Base-by-base conservation (phyloP, 352 stramenopile species). In the Pythium biforme region DNA sequence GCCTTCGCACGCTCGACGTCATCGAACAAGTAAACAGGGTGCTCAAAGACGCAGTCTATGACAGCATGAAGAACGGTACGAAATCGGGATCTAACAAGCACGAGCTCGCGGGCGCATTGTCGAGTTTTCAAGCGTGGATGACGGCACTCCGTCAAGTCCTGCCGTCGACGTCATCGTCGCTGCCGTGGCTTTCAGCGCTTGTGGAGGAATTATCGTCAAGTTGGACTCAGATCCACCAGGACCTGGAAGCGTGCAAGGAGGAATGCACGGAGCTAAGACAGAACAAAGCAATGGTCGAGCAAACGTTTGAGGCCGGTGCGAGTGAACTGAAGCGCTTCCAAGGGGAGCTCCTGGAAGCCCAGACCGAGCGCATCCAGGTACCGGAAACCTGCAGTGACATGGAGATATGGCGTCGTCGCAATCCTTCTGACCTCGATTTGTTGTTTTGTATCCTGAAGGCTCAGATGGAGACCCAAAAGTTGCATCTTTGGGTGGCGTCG, bases 201-300 rank as follows among this genome's bases (percentile, higher is more conserved):
- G 15, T 60, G 26, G 29, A 59, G 14, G 26, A 66, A 10, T 11
- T 54, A 14, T 4, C 29, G n/a, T 15, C 17, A 2, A 39, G 50
- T 31, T 54, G 9, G 19, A 46, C 39, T 3, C 23, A 23, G 1
- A 12, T 43, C 1, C 40, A 27, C 14, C 15, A 2, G 7, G 47
- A 29, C 10, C 45, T 64, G 17, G 55, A 23, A 59, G 50, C 49
- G 62, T 33, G 10, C 54, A 14, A 61, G 55, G 40, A 33, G 15
- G 41, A 79, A 48, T 68, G 49, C 33, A 26, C 51, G 10, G 27
- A 39, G 12, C 43, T 73, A 23, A 27, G 59, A 27, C 56, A 68
- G 29, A 52, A 61, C 19, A 67, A 72, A 6, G 10, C 39, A 29
- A 4, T 34, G 0, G 17, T 66, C 4, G 51, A 66, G 23, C 15